Evolutionary conservation across 2,329 filamentous ascomycete species (phyloP), one percentile per base, ranked within the genome.

Genomic region (Byssochlamys sp.): DNA sequence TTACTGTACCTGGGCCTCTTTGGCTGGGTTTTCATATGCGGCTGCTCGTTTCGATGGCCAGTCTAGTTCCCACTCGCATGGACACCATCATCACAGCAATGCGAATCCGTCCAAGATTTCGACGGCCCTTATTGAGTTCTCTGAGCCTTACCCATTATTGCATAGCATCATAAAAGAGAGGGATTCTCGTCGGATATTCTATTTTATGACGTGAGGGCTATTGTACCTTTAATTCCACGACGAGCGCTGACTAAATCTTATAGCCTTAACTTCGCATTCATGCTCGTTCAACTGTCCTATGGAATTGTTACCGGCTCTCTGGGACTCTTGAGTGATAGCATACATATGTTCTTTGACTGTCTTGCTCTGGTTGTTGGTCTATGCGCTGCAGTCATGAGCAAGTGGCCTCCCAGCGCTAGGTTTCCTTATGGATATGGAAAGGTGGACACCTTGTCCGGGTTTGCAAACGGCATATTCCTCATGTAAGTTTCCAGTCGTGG

Each of bases 341-440:
- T 99, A 61, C 94, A 99, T 75, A 99, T 99, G 94, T 92, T 99
- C 68, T 97, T 99, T 66, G 94, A 99, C 74, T 99, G 94, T 65
- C 85, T 96, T 35, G 94, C 92, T 24, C 81, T 99, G 28, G 84
- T 89, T 1, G 91, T 99, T 35, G 94, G 94, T 10, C 79, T 99
- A 9, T 87, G 92, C 65, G 94, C 94, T 28, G 88, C 92, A 1
- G 91, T 99, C 4, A 90, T 96, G 79, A 94, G 90, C 74, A 97
- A 97, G 74, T 96, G 94, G 91, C 91, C 91, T 1, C 88, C 91
- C 0, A 96, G 88, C 69, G 81, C 88, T 59, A 81, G 86, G 24
- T 97, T 96, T 66, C 94, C 94, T 0, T 97, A 96, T 68, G 94
- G 94, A 0, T 94, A 96, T 71, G 91, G 92, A 58, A 99, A 97